Conservation (phyloP, 2,329 filamentous ascomycete species). For the Fusarium scirpi region DNA sequence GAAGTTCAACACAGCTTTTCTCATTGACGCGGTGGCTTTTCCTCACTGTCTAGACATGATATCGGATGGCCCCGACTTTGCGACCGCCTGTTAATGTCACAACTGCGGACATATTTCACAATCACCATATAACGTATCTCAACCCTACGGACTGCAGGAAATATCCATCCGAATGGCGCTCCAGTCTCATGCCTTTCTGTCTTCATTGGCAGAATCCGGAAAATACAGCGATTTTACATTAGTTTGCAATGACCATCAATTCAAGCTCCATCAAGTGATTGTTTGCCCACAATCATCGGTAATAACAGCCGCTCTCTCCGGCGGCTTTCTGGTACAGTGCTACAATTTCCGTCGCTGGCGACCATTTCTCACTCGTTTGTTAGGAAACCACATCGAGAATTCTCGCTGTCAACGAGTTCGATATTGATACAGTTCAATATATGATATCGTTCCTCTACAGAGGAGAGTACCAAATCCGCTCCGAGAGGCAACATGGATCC, state of each 20-base stretch:
- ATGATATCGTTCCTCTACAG: conserved; percentile 9
- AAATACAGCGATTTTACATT: conserved; percentile 4
- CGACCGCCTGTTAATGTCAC: too few species aligned
- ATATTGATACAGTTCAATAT: background rate
- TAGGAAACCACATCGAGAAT: background rate
- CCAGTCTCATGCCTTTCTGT: background rate
- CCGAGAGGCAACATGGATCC: too few species aligned
- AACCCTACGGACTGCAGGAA: too few species aligned
- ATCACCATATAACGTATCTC: too few species aligned
- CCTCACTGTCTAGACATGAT: too few species aligned
- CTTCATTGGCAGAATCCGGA: background rate
- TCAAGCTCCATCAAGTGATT: conserved; percentile 8
- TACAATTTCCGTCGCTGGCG: background rate
- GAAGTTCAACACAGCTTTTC: too few species aligned
- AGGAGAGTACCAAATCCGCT: background rate
- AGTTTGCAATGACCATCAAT: background rate
- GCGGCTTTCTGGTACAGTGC: background rate
- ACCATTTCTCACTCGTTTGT: background rate
- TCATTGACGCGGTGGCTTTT: too few species aligned
- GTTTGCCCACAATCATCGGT: conserved; percentile 14
- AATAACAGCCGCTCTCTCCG: background rate
- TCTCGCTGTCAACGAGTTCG: background rate
- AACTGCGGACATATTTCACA: too few species aligned
- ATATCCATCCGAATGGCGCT: too few species aligned
- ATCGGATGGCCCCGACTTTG: too few species aligned